Evolutionary conservation across 23 red algal species (phyloP).

Genomic region (Cyanidium caldarium): DNA sequence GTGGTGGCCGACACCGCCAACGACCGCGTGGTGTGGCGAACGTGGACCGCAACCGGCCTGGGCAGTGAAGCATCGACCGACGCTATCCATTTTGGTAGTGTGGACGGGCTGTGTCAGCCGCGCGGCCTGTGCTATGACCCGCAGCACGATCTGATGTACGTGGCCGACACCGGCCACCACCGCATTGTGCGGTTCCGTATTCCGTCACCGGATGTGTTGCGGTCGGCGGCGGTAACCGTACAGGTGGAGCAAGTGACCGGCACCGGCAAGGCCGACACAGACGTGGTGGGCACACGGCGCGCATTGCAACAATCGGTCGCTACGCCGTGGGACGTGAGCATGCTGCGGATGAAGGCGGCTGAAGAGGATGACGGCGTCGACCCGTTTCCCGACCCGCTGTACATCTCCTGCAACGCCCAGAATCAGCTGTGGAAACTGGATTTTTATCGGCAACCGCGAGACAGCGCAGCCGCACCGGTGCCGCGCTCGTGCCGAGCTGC

Average conservation of each 20-base stretch:
- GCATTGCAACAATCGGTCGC: not conserved
- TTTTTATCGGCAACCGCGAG: not conserved
- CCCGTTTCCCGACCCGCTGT: not conserved
- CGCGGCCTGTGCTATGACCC: not conserved
- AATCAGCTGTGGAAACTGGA: not conserved
- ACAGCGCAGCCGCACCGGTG: not conserved
- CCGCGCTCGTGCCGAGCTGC: slow-evolving; percentile 1
- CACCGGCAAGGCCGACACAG: not conserved
- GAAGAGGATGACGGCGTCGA: too few species aligned
- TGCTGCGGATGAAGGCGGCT: too few species aligned
- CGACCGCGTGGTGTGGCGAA: not conserved
- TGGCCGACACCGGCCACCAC: not conserved
- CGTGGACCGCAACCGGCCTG: not conserved
- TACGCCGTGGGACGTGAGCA: not conserved
- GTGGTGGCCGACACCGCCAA: not conserved
- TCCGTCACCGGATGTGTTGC: not conserved
- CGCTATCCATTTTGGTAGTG: not conserved
- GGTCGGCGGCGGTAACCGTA: not conserved
- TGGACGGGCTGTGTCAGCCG: not conserved
- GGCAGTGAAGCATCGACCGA: too few species aligned
- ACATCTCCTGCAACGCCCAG: not conserved
- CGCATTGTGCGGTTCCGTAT: not conserved
- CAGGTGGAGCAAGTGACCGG: not conserved
- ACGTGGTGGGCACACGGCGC: not conserved
- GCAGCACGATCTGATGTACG: not conserved